Percentiles rank a stretch among this genome's conserved stretches.
These are phyloP conservation scores for Saksenaea oblongispora DNA, from an alignment of 371 early-diverging fungal genomes.

Conservation along the genomic window DNA sequence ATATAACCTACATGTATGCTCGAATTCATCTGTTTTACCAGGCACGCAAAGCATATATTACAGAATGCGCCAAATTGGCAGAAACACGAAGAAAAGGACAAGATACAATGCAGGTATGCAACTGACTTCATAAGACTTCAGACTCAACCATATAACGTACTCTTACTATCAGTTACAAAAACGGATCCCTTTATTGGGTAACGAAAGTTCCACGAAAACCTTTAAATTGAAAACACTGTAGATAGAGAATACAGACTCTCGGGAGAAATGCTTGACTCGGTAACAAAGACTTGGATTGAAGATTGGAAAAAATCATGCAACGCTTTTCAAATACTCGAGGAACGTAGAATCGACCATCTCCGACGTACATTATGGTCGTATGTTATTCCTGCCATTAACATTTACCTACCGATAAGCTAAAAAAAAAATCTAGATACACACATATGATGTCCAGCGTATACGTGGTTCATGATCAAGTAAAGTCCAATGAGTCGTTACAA, in stretches of 20 bases:
- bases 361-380: slow-evolving; percentile 25
- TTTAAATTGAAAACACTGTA: neutral
- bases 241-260: slow-evolving; percentile 17
- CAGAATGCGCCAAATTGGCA: slow-evolving; percentile 7
- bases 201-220: neutral
- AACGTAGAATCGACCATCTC: slow-evolving; percentile 17
- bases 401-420: neutral
- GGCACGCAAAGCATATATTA: slow-evolving; percentile 11
- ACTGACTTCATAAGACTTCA: neutral
- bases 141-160: neutral
- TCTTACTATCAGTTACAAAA: neutral
- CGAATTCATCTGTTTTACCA: neutral
- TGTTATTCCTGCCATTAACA: neutral
- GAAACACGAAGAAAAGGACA: neutral
- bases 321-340: slow-evolving; percentile 19
- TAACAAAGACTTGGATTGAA: slow-evolving; percentile 15
- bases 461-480: slow-evolving; percentile 29
- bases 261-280: slow-evolving; percentile 5
- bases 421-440: slow-evolving; percentile 15
- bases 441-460: slow-evolving; percentile 30
- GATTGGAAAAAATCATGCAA: slow-evolving; percentile 18
- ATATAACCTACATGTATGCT: neutral
- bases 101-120: neutral
- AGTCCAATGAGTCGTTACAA: neutral
- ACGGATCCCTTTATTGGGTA: neutral